Percentiles rank a stretch among this genome's conserved stretches.
phyloP scores from a whole-genome alignment of 805 yeast genomes.

The Candida hungchunana region DNA sequence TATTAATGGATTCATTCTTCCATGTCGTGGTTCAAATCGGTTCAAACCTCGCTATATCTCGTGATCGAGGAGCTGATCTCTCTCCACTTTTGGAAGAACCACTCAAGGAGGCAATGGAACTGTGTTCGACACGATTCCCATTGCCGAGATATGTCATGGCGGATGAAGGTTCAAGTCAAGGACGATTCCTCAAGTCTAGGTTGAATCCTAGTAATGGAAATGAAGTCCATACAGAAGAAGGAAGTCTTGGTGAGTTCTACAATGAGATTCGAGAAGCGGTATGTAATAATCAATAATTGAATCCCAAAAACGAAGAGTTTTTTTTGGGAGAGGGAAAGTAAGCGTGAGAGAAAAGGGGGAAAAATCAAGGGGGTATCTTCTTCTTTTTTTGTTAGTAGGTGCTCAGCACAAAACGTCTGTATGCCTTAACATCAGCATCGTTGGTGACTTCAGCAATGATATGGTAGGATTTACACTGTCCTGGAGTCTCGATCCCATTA shows the following conservation, averaged over 20 bases:
- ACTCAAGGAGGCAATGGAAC: constrained; percentile 80
- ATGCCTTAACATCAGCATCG: too few relatives aligned
- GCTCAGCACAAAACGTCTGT: too few relatives aligned
- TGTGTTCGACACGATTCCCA: constrained; percentile 88
- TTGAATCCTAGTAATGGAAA: constrained; percentile 57
- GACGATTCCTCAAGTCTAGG: constrained; percentile 87
- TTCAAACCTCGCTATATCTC: constrained; percentile 88
- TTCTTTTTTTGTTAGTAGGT: too few relatives aligned
- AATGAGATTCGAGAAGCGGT: too few relatives aligned
- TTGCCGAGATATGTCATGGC: constrained; percentile 93
- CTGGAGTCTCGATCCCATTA: constrained; percentile 10
- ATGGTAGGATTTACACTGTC: constrained; percentile 1
- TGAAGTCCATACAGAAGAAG: constrained; percentile 4
- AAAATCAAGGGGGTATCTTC: too few relatives aligned
- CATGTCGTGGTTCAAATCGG: constrained; percentile 93
- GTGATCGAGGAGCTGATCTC: constrained; percentile 79
- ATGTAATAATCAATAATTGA: too few relatives aligned
- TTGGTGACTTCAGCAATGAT: constrained; percentile 3
- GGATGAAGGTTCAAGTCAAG: constrained; percentile 96
- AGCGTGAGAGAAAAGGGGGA: too few relatives aligned
- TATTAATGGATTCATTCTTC: constrained; percentile 90
- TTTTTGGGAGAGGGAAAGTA: too few relatives aligned
- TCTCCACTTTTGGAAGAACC: constrained; percentile 79
- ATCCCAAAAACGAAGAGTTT: too few relatives aligned
- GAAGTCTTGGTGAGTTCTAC: constrained; percentile 1